Evolutionary conservation across 179 eudicot genomes (phyloP), one percentile per base, ranked within the genome.

Genomic region (Gypsophila paniculata): DNA sequence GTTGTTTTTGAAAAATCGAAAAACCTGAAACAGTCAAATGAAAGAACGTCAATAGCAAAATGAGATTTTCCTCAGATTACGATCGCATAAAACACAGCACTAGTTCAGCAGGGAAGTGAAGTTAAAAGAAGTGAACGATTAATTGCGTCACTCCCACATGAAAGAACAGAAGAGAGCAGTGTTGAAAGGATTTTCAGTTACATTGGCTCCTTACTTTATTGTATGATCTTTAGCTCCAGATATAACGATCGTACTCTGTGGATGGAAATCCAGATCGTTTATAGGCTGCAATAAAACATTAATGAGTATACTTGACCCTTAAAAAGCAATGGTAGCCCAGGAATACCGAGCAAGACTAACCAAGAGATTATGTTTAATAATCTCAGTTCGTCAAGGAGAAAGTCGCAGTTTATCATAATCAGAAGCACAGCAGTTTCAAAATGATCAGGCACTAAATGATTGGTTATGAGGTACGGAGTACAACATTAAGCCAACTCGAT

Each of bases 231-330:
- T 90, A 78, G 94, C 88, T 65, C 94, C 94, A 38, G 94, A 87
- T 71, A 89, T 82, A 54, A 90, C 82, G 57, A 89, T 76, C n/a
- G 86, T 74, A 79, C 79, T 90, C 46, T 80, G 91, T 58, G 96
- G 91, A 82, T 90, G 96, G 72, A 90, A 90, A 82, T 90, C 96
- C 84, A 90, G 58, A 80, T 90, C 96, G 80, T 87, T 90, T 76
- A 90, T 74, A 70, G 96, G 94, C 96, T 90, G 94, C 88, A 83
- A 72, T 9, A 14, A 61, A 26, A 81, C 67, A 65, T 51, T 65
- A 53, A 49, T 52, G 78, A 53, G 38, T 69, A n/a, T 34, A n/a
- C n/a, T 59, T 32, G 29, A 49, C 5, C 38, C 32, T 25, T 29
- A 69, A 54, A 18, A 65, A 12, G n/a, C 51, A 64, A 38, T 4